Base-by-base conservation (phyloP, 2,329 filamentous ascomycete genomes). In the Alternaria arborescens region DNA sequence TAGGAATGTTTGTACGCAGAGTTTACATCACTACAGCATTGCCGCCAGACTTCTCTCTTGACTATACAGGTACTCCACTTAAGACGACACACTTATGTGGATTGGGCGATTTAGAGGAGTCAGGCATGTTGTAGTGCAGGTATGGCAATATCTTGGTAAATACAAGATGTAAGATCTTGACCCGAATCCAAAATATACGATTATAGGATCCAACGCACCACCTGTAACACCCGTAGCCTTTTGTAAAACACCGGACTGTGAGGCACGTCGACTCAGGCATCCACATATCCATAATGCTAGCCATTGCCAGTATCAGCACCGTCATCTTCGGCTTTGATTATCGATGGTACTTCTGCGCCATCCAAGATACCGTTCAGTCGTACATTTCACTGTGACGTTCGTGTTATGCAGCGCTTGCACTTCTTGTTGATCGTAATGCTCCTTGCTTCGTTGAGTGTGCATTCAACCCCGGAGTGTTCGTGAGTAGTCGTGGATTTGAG, bases 351-450 rank as follows among this genome's bases (percentile, higher is more conserved):
- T 24, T 36, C 46, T 1, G 30, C 30, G 22, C 30, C 30, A 18
- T 34, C n/a, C 46, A 36, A 24, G 18, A 43, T 52, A 28, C 12
- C 50, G 36, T 12, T 5, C 11, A 41, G 36, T 40, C 36, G 11
- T 7, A n/a, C 36, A 11, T 42, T 26, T 12, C 36, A n/a, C 36
- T 40, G 36, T 16, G 24, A 42, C 16, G n/a, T 30, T 5, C 18
- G 32, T 18, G 42, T 20, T 5, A 58, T 22, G 16, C 50, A 59
- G 34, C 8, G 16, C 14, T n/a, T 10, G 36, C 56, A 59, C n/a
- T 36, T 20, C 16, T 47, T 41, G 10, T 42, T 16, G 7, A 48
- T 43, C 4, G 18, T 42, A 16, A 38, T 32, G 8, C 20, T 55
- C 6, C 26, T 26, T 30, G 56, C 16, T 14, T 28, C 6, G 7